Evolutionary conservation across 345 rosid genomes (phyloP).

Genomic region (Dimocarpus longan): DNA sequence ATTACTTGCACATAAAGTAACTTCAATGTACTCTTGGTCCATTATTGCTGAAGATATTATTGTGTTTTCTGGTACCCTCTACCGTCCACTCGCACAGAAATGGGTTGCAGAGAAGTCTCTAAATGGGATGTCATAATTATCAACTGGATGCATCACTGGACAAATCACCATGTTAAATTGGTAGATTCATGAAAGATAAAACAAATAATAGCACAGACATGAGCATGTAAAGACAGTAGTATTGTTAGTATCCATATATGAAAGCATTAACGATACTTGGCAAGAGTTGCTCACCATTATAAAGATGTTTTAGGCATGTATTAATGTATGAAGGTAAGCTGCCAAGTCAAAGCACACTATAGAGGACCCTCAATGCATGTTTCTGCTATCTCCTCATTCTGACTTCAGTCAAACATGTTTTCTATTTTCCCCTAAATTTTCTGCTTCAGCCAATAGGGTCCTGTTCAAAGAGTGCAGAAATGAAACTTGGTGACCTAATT

Average conservation of each 20-base stretch:
- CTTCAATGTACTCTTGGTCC: background rate
- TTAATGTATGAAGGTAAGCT: no score
- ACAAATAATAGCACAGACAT: no score
- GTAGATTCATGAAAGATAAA: background rate
- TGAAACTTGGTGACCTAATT: background rate
- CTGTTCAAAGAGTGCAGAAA: conserved; percentile 2
- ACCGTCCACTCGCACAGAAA: background rate
- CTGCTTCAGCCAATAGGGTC: background rate
- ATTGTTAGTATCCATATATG: no score
- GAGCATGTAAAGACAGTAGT: no score
- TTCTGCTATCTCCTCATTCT: no score
- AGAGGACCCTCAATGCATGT: no score
- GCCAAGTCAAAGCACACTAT: no score
- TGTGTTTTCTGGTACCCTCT: background rate
- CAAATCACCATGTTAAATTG: background rate
- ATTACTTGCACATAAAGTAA: background rate
- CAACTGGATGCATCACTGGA: background rate
- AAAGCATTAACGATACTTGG: background rate
- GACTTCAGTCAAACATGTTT: no score
- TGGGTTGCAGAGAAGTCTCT: background rate
- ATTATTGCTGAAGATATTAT: background rate
- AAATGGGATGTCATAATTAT: background rate
- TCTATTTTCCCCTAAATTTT: no score
- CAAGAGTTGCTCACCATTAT: background rate
- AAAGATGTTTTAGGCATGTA: no score